phyloP scores from a whole-genome alignment of 352 stramenopile species.

The Blastocystis sp. region DNA sequence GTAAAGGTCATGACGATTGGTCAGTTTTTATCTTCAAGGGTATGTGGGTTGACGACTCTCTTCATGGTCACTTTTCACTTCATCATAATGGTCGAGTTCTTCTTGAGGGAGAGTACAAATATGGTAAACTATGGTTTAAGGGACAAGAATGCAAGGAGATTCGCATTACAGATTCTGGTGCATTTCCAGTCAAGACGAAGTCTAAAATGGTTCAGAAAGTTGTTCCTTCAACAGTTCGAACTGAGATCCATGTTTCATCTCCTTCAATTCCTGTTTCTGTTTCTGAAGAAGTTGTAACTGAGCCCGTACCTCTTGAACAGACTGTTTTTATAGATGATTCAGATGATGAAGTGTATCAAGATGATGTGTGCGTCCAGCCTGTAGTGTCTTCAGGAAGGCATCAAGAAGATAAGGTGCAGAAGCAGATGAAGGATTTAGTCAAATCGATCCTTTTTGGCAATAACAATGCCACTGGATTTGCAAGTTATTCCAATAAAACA shows the following conservation, averaged over 20 bases:
- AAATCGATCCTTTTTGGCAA: background rate
- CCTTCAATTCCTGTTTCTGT: background rate
- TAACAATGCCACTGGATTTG: background rate
- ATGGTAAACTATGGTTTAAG: background rate
- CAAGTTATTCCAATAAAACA: background rate
- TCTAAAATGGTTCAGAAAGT: background rate
- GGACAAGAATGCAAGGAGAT: background rate
- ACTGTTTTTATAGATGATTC: background rate
- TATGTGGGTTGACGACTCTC: background rate
- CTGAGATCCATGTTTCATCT: background rate
- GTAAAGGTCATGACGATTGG: background rate
- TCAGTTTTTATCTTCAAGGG: background rate
- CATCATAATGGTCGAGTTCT: background rate
- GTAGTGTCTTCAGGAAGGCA: background rate
- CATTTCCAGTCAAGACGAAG: background rate
- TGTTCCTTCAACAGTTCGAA: background rate
- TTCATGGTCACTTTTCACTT: background rate
- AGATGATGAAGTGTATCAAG: background rate
- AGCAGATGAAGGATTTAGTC: background rate
- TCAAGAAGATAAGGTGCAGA: background rate
- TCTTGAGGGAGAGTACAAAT: background rate
- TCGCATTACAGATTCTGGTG: background rate
- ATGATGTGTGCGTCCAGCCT: background rate
- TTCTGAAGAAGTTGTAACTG: background rate
- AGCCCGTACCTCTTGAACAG: no score